Base-by-base conservation (phyloP, 768 basidiomycete genomes). In the Collybia nuda region DNA sequence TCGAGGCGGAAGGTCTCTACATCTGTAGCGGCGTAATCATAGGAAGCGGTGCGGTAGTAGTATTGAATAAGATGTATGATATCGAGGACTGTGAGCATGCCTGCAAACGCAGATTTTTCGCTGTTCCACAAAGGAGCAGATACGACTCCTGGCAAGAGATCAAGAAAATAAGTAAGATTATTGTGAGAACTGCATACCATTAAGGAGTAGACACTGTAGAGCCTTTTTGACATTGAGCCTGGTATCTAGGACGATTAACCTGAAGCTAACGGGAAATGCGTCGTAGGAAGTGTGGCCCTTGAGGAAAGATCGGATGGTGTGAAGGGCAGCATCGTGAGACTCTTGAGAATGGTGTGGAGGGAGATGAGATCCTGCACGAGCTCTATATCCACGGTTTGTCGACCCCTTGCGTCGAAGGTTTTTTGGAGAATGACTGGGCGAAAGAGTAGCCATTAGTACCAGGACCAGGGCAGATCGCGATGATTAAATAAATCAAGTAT, bases 21-120 rank as follows among this genome's bases (percentile, higher is more conserved):
- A 60, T 98, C 94, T 9, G 86, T 81, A 0, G 87, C 82, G 5
- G 93, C 95, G 46, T 82, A 84, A 59, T 93, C 93, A 66, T 84
- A 89, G 32, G 85, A 85, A 26, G 89, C 85, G 2, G 88, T 91
- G 41, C 86, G 84, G 69, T 98, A 97, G 69, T 98, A 99, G 73
- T 95, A 97, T 62, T 99, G 97, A 57, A 99, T 98, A 56, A 99
- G 84, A 67, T 99, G 97, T 51, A 99, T 98, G 67, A 99, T 94
- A 68, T 99, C 97, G 50, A 93, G 82, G n/a, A 98, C 93, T 7
- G 97, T 99, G 63, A 99, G 88, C 96, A 99, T 98, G 53, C 97
- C 97, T 7, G 93, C 92, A 62, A 99, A 99, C 37, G 77, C 83
- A 4, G 92, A 95, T 53, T 82, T 84, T 56, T 93, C 90, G 67